Evolutionary conservation across 768 basidiomycete genomes (phyloP).

Genomic region (Lactarius trivialis): DNA sequence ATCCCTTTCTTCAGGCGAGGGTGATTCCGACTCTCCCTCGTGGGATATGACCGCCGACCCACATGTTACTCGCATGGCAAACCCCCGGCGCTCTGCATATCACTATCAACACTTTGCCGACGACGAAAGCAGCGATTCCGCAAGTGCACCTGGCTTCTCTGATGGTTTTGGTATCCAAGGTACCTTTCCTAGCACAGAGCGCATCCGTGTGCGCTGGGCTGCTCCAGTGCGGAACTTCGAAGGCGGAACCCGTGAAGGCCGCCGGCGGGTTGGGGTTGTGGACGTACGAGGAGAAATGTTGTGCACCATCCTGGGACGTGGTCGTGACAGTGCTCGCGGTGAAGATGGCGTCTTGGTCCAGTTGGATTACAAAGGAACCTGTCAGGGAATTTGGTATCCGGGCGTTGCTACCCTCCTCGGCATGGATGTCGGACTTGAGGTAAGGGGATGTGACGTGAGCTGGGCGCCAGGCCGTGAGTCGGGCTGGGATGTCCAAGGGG

Average conservation of each 20-base stretch:
- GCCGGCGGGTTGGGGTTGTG: constrained; percentile 63
- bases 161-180: constrained; percentile 68
- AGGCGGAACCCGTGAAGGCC: constrained; percentile 45
- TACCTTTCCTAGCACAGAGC: constrained; percentile 71
- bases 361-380: constrained; percentile 65
- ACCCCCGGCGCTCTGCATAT: constrained; percentile 42
- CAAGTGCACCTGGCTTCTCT: constrained; percentile 43
- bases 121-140: constrained; percentile 76
- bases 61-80: constrained; percentile 52
- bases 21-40: constrained; percentile 43
- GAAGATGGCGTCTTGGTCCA: constrained; percentile 50
- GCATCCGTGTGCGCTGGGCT: constrained; percentile 74
- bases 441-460: constrained; percentile 58
- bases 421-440: constrained; percentile 65
- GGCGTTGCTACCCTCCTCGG: constrained; percentile 79
- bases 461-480: constrained; percentile 51
- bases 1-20: constrained; percentile 70
- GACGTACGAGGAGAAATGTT: constrained; percentile 63
- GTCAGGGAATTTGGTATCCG: constrained; percentile 74
- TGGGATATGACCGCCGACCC: constrained; percentile 80
- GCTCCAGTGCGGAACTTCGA: constrained; percentile 35
- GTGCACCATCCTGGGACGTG: constrained; percentile 48
- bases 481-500: constrained; percentile 60
- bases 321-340: constrained; percentile 34
- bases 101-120: constrained; percentile 72